Base-by-base conservation (phyloP, 1,139 yeast genomes). In the Sugiyamaella grinbergsii region DNA sequence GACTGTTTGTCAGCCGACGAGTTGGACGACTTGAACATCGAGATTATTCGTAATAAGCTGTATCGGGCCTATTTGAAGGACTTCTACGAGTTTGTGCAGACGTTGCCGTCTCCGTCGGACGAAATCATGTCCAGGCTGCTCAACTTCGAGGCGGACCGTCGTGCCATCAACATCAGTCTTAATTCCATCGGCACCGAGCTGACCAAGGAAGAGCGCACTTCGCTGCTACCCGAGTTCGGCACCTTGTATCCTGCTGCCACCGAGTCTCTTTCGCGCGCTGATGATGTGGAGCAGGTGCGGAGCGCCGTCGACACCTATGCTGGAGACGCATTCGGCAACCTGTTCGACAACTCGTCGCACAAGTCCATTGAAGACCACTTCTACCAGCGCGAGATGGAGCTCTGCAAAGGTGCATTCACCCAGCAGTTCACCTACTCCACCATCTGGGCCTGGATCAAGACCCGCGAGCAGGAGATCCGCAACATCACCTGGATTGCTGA, bases 401-500 rank as follows among this genome's bases (percentile, higher is more conserved):
- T 87, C 57, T 91, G 97, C 71, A 86, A 82, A 64, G 83, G 86
- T 66, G 96, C 97, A 0, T 90, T 94, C 70, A 90, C 98, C 34
- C 98, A 93, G 71, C 98, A 93, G 69, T 94, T 94, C 68, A 85
- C 97, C 13, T 80, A 86, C 62, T 80, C 93, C 42, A 85, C 96
- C 1, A 77, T 93, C 52, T 94, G 96, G 93, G 96, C 97, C 4
- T 93, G 97, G 95, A 80, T 94, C 66, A 85, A 90, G 71, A 83
- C 96, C 16, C 86, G 87, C 65, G 98, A 94, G 71, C 98, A 94
- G 72, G 99, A 94, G 71, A 81, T 94, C 54, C 80, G 98, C 70
- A 94, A 94, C 69, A 83, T 94, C 58, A 88, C 98, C 19, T 94
- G 98, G 98, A 91, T 94, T 56, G 96, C 98, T 43, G 99, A 94